Evolutionary conservation across 495 filamentous ascomycete genomes (phyloP), one percentile per base, ranked within the genome.

Genomic region (Friedmanniomyces endolithicus): DNA sequence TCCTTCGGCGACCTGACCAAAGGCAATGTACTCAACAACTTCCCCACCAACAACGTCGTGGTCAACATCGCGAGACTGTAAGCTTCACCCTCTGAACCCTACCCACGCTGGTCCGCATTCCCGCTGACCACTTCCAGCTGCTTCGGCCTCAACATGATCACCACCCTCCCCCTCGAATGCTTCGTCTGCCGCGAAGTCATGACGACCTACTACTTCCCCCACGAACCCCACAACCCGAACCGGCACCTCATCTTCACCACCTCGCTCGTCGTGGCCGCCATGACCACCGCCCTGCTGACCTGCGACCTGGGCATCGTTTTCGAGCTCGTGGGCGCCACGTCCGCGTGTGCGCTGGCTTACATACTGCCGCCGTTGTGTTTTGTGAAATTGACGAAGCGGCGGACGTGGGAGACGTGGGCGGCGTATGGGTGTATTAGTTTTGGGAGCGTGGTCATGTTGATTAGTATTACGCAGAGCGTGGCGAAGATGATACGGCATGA

Each of bases 111-210:
- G 27, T 9, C 4, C 27, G 27, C 53, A 24, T 34, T 31, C 20
- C n/a, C 25, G 16, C 29, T 7, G 40, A 43, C 37, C 41, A 11
- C 31, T 14, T 17, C 19, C 56, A 75, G 75, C 61, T 95, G 88
- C 66, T 95, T 98, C 61, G 92, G 94, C 3, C 71, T 97, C 52
- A 98, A 98, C 73, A 98, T 98, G 92, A 80, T 98, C 57, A 97
- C 92, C 6, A 98, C 92, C 1, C 73, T 98, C 43, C 92, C 92
- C 2, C 79, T 98, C 35, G 92, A 98, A 72, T 87, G 88, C 8
- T 98, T 98, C 68, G 92, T 98, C 43, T 97, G 94, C 68, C 81
- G 92, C 53, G 90, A 95, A 67, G 92, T 97, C 40, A 94, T 97
- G 85, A 78, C 85, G 33, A 90, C 86, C 46, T 98, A 95, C 71